Evolutionary conservation across 495 filamentous ascomycete genomes (phyloP).

Genomic region (Elaphomyces granulatus): DNA sequence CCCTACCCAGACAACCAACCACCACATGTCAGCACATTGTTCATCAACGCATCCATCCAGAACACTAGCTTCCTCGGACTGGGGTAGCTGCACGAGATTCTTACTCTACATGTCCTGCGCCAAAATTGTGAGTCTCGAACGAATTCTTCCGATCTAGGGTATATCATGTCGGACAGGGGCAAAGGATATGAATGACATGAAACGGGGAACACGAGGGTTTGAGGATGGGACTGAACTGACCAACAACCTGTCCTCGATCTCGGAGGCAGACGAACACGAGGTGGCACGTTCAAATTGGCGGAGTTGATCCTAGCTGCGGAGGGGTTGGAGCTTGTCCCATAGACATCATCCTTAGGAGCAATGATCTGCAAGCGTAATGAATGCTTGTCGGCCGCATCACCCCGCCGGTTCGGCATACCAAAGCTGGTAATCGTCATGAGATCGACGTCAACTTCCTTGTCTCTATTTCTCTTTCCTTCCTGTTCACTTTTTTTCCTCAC

Average conservation of each 20-base stretch:
- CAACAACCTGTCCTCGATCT: constrained; percentile 40
- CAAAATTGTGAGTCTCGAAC: constrained; percentile 6
- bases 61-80: constrained; percentile 1
- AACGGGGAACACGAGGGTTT: too few species aligned
- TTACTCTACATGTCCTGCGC: constrained; percentile 37
- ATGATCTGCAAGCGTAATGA: constrained; percentile 31
- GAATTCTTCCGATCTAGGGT: too few species aligned
- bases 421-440: constrained; percentile 25
- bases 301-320: constrained; percentile 1
- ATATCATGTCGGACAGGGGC: constrained; percentile 3
- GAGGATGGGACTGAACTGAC: constrained; percentile 20
- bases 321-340: constrained; percentile 2
- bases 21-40: constrained; percentile 1
- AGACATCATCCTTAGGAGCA: constrained; percentile 32
- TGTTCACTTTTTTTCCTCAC: not conserved
- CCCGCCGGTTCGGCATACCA: constrained; percentile 24
- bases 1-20: constrained; percentile 18
- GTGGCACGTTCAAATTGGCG: constrained; percentile 19
- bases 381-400: constrained; percentile 22
- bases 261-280: constrained; percentile 36
- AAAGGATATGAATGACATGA: constrained; percentile 6
- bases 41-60: not conserved
- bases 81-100: too few species aligned
- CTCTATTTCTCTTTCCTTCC: not conserved
- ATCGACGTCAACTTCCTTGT: not conserved